Base-by-base conservation (phyloP, 2,329 filamentous ascomycete species). In the Raffaelea arxii region DNA sequence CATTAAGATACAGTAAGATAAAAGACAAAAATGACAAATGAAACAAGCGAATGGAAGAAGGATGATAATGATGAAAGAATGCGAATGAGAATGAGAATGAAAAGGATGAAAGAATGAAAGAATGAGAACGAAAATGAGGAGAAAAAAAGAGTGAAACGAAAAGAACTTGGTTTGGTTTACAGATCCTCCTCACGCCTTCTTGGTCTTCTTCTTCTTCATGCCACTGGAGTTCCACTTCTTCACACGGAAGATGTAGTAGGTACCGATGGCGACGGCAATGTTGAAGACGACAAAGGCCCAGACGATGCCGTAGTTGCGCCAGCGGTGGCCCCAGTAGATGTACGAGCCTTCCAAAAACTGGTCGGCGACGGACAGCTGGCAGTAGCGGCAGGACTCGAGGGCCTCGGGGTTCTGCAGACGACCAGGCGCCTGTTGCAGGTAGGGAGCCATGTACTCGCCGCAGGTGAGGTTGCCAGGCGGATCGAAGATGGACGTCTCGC, bases 231-330 rank as follows among this genome's bases (percentile, higher is more conserved):
- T 40, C 50, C 60, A 64, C 48, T 59, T 63, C 54, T 60, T 62
- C 4, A 83, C 78, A 14, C 80, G 65, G 55, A 80, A 76, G 19
- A 78, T 53, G 60, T 75, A 87, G 61, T 87, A 87, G 1, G 80
- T 61, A 11, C 69, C 51, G 3, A 84, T 65, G 0, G 81, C 79
- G 2, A 71, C 64, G 35, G 63, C 61, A 35, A 84, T 71, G 54
- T 86, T 84, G 60, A 86, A 83, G 0, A 64, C 49, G 35, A 86
- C 72, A 54, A 75, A 87, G 0, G 68, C 78, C 75, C 80, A 86
- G 56, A 86, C 65, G 36, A 87, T 68, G 2, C 82, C 84, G 48
- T 79, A 86, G 57, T 87, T 84, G 47, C 82, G 69, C 82, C 82
- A 86, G 3, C 77, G 57, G 45, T 82, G 69, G 3, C 49, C 55